A percentile compares a stretch with the other conserved stretches of the same genome.
Conservation (phyloP, 306 rosid genomes). For the Prunus kanzakura region DNA sequence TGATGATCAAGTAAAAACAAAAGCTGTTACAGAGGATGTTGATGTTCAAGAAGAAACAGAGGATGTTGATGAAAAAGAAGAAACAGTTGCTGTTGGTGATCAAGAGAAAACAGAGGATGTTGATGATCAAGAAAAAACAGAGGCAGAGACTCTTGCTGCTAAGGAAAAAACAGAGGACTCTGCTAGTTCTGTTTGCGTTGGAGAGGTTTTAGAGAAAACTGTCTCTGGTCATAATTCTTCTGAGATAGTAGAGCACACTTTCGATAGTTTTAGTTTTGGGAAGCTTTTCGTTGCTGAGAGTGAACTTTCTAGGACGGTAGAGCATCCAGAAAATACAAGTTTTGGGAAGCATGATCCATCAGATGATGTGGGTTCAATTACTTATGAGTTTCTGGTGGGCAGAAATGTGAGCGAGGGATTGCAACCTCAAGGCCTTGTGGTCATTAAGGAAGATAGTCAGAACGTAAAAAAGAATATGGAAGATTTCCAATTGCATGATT, state of each 20-base stretch:
- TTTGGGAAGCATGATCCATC: conserved; percentile 32
- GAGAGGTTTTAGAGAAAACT: neutral
- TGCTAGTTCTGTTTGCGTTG: conserved; percentile 5
- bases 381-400: conserved; percentile 31
- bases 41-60: neutral
- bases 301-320: conserved; percentile 16
- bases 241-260: neutral
- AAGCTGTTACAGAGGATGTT: too few species aligned
- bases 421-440: conserved; percentile 25
- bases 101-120: neutral
- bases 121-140: neutral
- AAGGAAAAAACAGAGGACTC: neutral
- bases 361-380: conserved; percentile 28
- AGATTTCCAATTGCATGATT: conserved; percentile 1
- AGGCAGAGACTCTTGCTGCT: neutral
- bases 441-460: conserved; percentile 9
- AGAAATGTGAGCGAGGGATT: conserved; percentile 24
- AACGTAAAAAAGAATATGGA: neutral
- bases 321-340: neutral
- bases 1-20: neutral
- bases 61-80: neutral
- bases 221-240: neutral
- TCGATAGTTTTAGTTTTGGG: neutral
- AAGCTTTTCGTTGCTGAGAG: conserved; percentile 1
- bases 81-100: conserved; percentile 8